Evolutionary conservation across 768 basidiomycete genomes (phyloP), one percentile per base, ranked within the genome.

Genomic region (Clavaria fumosa): DNA sequence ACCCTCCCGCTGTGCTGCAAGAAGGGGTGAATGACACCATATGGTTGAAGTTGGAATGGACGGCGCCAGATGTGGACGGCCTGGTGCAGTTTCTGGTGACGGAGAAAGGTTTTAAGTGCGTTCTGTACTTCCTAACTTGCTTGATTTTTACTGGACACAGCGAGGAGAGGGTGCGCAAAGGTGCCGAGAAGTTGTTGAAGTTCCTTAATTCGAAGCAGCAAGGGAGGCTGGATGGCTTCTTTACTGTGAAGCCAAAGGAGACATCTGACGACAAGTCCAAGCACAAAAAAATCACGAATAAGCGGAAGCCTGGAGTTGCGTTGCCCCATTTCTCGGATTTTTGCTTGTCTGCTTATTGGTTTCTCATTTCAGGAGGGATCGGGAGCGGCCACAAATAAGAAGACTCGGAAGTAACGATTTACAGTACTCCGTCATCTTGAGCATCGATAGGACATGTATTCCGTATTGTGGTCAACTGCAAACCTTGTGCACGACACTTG

Each of bases 91-190:
- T 97, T 59, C 55, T 99, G 17, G 91, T 96, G 11, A 75, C 61
- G 24, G 84, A 96, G 52, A 97, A 99, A 54, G 95, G 95, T 4
- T 99, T 99, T 75, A 93, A 80, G 93, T 95, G 46, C 40, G 78
- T 61, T 22, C 40, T 39, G 41, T 23, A 17, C 19, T 12, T 42
- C 7, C 22, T 4, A 12, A 31, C 33, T 45, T 22, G 41, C 47
- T 22, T 44, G 15, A 35, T 21, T 28, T 20, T 28, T 23, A 33
- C 20, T 26, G 22, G 11, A 38, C 12, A 15, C 51, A 97, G 93
- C 47, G 95, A 97, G 64, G 95, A 99, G 7, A 80, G 95, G 15
- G 88, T 99, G 3, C 75, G 93, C 21, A 90, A 84, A 54, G 90
- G 90, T 18, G 91, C 85, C 3, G 89, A 95, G 32, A 95, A 96